A percentile compares a stretch with the other conserved stretches of the same genome.
Conservation (phyloP, 2,329 filamentous ascomycete genomes). For the Boeremia exigua region DNA sequence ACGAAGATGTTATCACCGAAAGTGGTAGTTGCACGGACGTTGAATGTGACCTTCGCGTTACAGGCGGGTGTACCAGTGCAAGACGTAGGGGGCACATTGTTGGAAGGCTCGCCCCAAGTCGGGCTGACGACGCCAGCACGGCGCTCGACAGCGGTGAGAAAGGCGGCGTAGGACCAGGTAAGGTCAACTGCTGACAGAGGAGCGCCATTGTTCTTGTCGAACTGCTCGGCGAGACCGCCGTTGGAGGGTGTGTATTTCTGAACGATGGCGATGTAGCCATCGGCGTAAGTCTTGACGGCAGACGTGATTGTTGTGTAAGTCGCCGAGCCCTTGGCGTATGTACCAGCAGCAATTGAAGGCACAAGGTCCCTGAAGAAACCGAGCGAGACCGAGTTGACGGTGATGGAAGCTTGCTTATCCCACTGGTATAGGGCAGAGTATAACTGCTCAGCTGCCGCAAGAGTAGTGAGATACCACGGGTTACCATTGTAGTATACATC, state of each 20-base stretch:
- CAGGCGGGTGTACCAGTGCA: constrained; percentile 32
- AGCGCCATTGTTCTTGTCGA: constrained; percentile 54
- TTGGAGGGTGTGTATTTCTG: constrained; percentile 60
- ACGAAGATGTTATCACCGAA: constrained; percentile 58
- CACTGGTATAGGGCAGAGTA: constrained; percentile 78
- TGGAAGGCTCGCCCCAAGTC: constrained; percentile 36
- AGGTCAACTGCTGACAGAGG: constrained; percentile 70
- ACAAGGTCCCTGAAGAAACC: constrained; percentile 74
- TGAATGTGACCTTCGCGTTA: constrained; percentile 50
- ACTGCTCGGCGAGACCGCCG: constrained; percentile 74
- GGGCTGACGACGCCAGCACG: constrained; percentile 21
- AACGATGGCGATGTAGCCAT: constrained; percentile 59
- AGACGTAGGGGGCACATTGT: constrained; percentile 53
- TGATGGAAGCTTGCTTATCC: constrained; percentile 67
- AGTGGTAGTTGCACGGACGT: constrained; percentile 56
- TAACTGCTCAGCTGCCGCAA: constrained; percentile 80
- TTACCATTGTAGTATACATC: constrained; percentile 80
- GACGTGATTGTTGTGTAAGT: constrained; percentile 63
- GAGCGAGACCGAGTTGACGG: constrained; percentile 68
- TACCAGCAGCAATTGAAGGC: constrained; percentile 64
- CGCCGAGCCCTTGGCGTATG: constrained; percentile 64
- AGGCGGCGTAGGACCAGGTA: constrained; percentile 76
- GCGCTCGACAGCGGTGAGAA: constrained; percentile 59
- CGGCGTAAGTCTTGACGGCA: constrained; percentile 68
- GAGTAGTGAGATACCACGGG: constrained; percentile 78